Conservation (phyloP, 2,329 filamentous ascomycete species). For the Talaromyces sp. region DNA sequence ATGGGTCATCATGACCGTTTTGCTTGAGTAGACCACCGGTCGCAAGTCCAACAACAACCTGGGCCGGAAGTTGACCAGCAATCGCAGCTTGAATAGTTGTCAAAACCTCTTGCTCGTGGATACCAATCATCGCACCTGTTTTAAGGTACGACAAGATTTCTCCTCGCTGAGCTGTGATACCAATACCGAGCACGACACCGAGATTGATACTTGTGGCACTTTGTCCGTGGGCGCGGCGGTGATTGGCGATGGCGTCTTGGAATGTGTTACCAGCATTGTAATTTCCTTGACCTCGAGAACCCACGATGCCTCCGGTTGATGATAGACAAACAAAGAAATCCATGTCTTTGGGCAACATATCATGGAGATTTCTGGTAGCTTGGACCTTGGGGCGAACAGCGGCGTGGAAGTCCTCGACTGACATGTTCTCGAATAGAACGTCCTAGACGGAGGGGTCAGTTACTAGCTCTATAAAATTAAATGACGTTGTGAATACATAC, state of each 20-base stretch:
- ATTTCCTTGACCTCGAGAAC: background rate
- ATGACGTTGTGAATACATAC: background rate
- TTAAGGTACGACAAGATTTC: background rate
- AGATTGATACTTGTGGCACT: background rate
- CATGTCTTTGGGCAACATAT: background rate
- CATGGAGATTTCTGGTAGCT: background rate
- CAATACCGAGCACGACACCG: background rate
- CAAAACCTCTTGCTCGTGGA: background rate
- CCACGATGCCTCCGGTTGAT: background rate
- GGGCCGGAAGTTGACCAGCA: background rate
- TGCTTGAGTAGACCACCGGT: background rate
- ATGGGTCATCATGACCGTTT: background rate
- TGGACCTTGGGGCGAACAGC: background rate
- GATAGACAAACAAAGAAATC: background rate
- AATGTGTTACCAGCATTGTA: background rate
- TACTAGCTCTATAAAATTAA: background rate
- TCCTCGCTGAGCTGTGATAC: background rate
- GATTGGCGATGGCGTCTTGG: background rate
- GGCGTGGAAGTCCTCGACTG: background rate
- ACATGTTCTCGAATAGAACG: background rate
- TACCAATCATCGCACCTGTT: background rate
- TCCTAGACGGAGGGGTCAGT: background rate
- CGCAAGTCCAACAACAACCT: background rate
- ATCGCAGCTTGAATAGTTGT: background rate
- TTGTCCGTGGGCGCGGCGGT: background rate